Conservation (phyloP, 495 filamentous ascomycete species). For the Aspergillus sclerotiicarbonarius region DNA sequence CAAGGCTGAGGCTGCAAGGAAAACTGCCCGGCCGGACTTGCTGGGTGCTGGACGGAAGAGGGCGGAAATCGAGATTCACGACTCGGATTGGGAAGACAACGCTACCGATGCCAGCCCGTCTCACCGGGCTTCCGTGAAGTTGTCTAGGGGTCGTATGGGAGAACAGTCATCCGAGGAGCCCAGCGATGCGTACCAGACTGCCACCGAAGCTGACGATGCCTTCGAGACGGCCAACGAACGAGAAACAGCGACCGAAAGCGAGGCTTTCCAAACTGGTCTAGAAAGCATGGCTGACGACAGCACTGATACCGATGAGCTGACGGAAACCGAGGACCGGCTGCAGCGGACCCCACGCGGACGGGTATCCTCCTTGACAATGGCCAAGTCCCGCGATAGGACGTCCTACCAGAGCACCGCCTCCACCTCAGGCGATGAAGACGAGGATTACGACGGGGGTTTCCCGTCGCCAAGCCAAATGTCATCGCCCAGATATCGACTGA, state of each 20-base stretch:
- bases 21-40: conserved; percentile 66
- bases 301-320: conserved; percentile 66
- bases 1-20: conserved; percentile 71
- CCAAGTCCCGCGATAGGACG: conserved; percentile 54
- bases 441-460: conserved; percentile 48
- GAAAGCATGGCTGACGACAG: conserved; percentile 80
- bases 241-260: conserved; percentile 75
- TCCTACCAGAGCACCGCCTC: conserved; percentile 89
- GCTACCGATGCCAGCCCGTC: conserved; percentile 51
- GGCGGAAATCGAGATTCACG: conserved; percentile 70
- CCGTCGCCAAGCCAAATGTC: conserved; percentile 62
- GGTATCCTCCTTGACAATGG: conserved; percentile 38
- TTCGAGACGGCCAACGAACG: conserved; percentile 81
- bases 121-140: conserved; percentile 24
- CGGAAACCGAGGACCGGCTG: conserved; percentile 76
- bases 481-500: conserved; percentile 67
- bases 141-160: conserved; percentile 20
- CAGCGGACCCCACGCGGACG: conserved; percentile 45
- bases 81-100: conserved; percentile 91
- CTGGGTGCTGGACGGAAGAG: conserved; percentile 75
- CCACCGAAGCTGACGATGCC: conserved; percentile 78
- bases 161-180: conserved; percentile 36
- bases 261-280: conserved; percentile 87
- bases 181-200: conserved; percentile 78
- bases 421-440: conserved; percentile 77